A percentile compares a stretch with the other conserved stretches of the same genome.
Evolutionary conservation across 2,329 filamentous ascomycete species (phyloP).

Genomic region (Cytospora chrysosperma): DNA sequence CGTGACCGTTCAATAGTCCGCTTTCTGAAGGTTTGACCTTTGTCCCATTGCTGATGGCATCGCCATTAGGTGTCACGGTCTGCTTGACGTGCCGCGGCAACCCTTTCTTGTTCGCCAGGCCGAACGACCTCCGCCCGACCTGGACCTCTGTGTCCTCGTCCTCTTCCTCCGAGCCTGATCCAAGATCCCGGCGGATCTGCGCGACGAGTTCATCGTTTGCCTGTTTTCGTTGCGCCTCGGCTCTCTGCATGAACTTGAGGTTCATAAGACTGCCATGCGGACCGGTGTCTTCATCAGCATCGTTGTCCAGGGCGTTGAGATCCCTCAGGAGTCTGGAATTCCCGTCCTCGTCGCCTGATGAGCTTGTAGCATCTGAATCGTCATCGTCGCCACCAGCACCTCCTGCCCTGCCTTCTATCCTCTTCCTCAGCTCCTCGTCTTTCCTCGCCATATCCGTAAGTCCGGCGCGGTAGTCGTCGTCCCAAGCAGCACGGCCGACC

Average conservation of each 20-base stretch:
- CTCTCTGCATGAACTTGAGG: slow-evolving; percentile 94
- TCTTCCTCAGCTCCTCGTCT: slow-evolving; percentile 76
- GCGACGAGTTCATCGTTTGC: slow-evolving; percentile 76
- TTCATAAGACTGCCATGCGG: slow-evolving; percentile 68
- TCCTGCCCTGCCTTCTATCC: slow-evolving; percentile 68
- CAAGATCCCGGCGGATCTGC: slow-evolving; percentile 70
- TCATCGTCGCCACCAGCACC: slow-evolving; percentile 35
- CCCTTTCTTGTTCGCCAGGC: slow-evolving; percentile 42
- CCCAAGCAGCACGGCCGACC: slow-evolving; percentile 79
- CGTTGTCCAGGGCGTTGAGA: slow-evolving; percentile 42
- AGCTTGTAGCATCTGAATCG: slow-evolving; percentile 52
- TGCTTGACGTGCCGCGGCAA: slow-evolving; percentile 31
- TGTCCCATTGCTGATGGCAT: slow-evolving; percentile 19
- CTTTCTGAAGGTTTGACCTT: slow-evolving; percentile 6
- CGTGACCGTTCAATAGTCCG: neutral
- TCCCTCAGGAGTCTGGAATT: slow-evolving; percentile 49
- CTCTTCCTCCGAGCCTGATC: slow-evolving; percentile 55
- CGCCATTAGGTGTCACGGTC: neutral
- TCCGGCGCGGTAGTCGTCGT: slow-evolving; percentile 77
- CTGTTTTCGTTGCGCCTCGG: slow-evolving; percentile 74
- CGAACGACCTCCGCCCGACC: slow-evolving; percentile 70
- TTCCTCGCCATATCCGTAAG: slow-evolving; percentile 78
- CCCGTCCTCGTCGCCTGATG: slow-evolving; percentile 58
- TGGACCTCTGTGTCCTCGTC: slow-evolving; percentile 54
- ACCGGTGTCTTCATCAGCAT: slow-evolving; percentile 47